Evolutionary conservation across 768 basidiomycete genomes (phyloP), one percentile per base, ranked within the genome.

Genomic region (Coprinellus micaceus): DNA sequence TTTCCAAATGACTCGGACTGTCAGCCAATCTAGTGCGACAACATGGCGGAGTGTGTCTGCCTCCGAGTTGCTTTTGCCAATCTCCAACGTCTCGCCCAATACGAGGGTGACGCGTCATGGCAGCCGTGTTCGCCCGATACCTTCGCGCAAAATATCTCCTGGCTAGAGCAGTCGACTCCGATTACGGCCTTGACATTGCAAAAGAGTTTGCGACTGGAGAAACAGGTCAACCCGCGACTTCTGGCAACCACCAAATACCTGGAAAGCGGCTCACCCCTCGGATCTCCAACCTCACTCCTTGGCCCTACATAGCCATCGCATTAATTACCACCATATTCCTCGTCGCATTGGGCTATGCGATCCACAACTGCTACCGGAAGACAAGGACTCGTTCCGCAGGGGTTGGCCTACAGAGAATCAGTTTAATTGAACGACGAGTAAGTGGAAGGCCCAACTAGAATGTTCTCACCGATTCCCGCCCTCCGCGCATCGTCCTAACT

Each of bases 231-330:
- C n/a, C n/a, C n/a, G n/a, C n/a, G 10, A 29, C 49, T 37, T 36
- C 49, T 51, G 45, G n/a, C 19, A n/a, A 37, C 29, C 29, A 36
- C 29, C 49, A 28, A 13, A 37, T 51, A 12, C 30, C 21, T 13
- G 33, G 33, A 33, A 51, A 51, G 33, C 19, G 19, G 4, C 29
- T 51, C 1, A 37, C 33, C 3, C 49, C 49, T 33, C 29, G 29
- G 4, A 24, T 55, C 46, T 26, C 29, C n/a, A 47, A 55, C n/a
- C 45, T 49, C 10, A 49, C 54, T 10, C 55, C 55, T 2, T 56
- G 55, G 55, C 48, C 55, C n/a, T 56, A 56, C 25, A 33, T 56
- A 10, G 55, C 55, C 6, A 7, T 56, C 29, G 48, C 39, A 15
- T n/a, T 51, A 12, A 50, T 56, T 3, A 17, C 17, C 5, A 10